Evolutionary conservation across 192 early-diverging fungal species (phyloP).

Genomic region (Kickxella alabastrina): DNA sequence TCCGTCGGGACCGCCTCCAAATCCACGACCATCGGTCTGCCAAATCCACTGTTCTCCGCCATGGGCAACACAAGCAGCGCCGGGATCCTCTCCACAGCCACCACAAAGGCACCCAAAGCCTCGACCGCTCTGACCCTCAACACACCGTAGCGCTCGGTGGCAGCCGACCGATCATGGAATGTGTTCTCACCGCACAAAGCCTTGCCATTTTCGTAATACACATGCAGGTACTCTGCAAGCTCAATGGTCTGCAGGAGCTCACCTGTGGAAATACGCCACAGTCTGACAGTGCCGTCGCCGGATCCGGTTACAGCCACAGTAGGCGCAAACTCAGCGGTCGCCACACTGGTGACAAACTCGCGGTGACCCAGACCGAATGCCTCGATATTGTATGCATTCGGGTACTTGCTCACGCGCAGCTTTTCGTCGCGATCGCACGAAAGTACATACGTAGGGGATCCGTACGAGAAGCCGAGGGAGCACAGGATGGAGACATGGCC

Average conservation of each 20-base stretch:
- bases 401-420: constrained; percentile 88
- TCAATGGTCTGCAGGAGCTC: constrained; percentile 64
- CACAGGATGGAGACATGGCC: constrained; percentile 96
- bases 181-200: constrained; percentile 10
- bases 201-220: constrained; percentile 34
- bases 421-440: constrained; percentile 98
- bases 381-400: constrained; percentile 85
- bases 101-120: constrained; percentile 18
- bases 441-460: constrained; percentile 60
- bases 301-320: constrained; percentile 70
- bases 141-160: constrained; percentile 32
- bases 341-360: constrained; percentile 68
- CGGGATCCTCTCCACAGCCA: constrained; percentile 33
- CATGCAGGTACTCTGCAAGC: constrained; percentile 38
- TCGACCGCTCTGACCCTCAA: constrained; percentile 35
- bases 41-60: constrained; percentile 6
- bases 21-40: constrained; percentile 16
- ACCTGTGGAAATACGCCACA: constrained; percentile 72
- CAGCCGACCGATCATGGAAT: constrained; percentile 34
- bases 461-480: constrained; percentile 68
- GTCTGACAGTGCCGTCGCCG: constrained; percentile 73
- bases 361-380: constrained; percentile 88
- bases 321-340: constrained; percentile 55
- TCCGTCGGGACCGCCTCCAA: constrained; percentile 25
- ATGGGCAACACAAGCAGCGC: constrained; percentile 27